These are phyloP conservation scores for Udeniomyces megalosporus DNA, from an alignment of 768 basidiomycete species.

Conservation along the genomic window DNA sequence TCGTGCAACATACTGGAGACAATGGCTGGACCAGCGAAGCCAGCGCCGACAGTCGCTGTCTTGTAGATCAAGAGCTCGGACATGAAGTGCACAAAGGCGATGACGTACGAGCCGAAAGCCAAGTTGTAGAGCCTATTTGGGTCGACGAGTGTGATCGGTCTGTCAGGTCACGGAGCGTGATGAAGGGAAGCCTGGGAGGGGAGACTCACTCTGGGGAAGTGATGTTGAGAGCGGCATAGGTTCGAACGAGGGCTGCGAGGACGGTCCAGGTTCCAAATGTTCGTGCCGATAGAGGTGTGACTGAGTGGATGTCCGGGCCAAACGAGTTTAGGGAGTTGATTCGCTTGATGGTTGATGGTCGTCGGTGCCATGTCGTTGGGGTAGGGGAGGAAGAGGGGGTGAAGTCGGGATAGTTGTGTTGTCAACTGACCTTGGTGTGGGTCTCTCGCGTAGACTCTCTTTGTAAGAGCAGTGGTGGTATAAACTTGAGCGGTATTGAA, in stretches of 20 bases:
- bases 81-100: conserved; percentile 77
- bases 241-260: conserved; percentile 62
- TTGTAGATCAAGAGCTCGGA: conserved; percentile 72
- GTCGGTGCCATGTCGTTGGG: too few relatives aligned
- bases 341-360: not conserved
- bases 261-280: conserved; percentile 88
- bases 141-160: not conserved
- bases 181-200: not conserved
- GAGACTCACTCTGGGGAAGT: conserved; percentile 52
- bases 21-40: conserved; percentile 55
- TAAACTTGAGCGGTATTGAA: conserved; percentile 82
- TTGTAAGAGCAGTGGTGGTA: conserved; percentile 56
- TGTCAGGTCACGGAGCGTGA: not conserved
- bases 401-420: not conserved
- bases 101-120: conserved; percentile 68
- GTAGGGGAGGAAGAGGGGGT: not conserved
- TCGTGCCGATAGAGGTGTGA: conserved; percentile 69
- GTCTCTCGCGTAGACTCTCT: conserved; percentile 49
- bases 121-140: conserved; percentile 68
- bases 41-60: conserved; percentile 46
- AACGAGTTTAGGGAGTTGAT: not conserved
- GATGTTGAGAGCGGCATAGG: conserved; percentile 81
- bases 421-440: conserved; percentile 28
- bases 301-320: conserved; percentile 32
- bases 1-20: conserved; percentile 57